These are phyloP conservation scores for Blastocystis sp. DNA, from an alignment of 352 stramenopile species.

Conservation along the genomic window DNA sequence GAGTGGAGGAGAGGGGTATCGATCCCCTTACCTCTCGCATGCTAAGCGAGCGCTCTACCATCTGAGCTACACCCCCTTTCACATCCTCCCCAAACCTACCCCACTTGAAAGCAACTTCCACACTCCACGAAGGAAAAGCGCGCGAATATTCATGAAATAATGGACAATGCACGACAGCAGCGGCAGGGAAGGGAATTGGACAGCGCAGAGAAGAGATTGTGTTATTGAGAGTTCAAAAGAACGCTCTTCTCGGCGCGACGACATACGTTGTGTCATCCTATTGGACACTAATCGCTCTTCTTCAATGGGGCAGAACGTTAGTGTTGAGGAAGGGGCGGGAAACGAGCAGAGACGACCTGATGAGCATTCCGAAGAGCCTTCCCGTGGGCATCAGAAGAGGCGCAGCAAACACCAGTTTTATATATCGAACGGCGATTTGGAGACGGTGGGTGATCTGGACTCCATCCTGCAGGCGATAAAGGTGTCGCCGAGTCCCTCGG, in stretches of 20 bases:
- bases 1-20: conserved; percentile 52
- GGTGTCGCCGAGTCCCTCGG: not conserved
- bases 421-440: conserved; percentile 62
- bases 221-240: too few species aligned
- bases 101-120: not conserved
- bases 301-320: conserved; percentile 56
- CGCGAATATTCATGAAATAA: not conserved
- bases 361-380: not conserved
- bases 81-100: not conserved
- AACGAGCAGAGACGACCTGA: not conserved
- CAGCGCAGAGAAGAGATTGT: too few species aligned
- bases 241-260: too few species aligned
- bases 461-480: conserved; percentile 64
- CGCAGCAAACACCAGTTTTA: conserved; percentile 45
- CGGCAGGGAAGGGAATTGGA: too few species aligned
- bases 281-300: not conserved
- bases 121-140: not conserved
- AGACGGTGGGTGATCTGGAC: conserved; percentile 61
- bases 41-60: conserved; percentile 68
- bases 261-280: too few species aligned
- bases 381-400: not conserved
- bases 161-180: too few species aligned
- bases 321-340: not conserved
- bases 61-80: conserved; percentile 40
- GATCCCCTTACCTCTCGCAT: conserved; percentile 67